Percentiles rank a stretch among this genome's conserved stretches.
Evolutionary conservation across 345 rosid species (phyloP).

Genomic region (Nephelium lappaceum): DNA sequence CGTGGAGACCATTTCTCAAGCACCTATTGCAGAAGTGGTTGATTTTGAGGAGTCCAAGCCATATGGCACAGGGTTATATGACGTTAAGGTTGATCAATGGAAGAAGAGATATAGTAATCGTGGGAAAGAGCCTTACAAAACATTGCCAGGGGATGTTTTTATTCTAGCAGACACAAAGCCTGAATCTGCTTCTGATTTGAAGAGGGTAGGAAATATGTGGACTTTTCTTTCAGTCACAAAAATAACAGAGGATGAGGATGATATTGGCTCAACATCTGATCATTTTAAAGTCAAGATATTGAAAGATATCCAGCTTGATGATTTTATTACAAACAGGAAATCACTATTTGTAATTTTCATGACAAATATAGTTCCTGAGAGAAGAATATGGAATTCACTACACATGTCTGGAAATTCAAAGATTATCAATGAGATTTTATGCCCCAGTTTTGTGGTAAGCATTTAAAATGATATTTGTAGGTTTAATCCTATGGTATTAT

Average conservation of each 20-base stretch:
- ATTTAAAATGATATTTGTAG: background rate
- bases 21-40: constrained; percentile 37
- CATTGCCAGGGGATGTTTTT: constrained; percentile 43
- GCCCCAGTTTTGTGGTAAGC: background rate
- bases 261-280: background rate
- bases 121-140: constrained; percentile 38
- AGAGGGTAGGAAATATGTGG: constrained; percentile 33
- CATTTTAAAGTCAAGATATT: background rate
- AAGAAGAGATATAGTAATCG: constrained; percentile 24
- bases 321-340: too few species aligned
- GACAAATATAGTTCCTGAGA: too few species aligned
- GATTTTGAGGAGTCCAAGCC: background rate
- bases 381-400: too few species aligned
- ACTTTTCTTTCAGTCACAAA: constrained; percentile 26
- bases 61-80: constrained; percentile 9
- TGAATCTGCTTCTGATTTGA: constrained; percentile 36
- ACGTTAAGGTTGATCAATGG: constrained; percentile 39
- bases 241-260: background rate
- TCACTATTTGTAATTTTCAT: too few species aligned
- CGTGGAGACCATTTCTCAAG: constrained; percentile 31
- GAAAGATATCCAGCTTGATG: background rate
- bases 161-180: constrained; percentile 38
- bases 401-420: too few species aligned
- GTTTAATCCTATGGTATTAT: background rate
- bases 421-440: background rate